phyloP scores from a whole-genome alignment of 306 rosid genomes.

The Acacia crassicarpa region DNA sequence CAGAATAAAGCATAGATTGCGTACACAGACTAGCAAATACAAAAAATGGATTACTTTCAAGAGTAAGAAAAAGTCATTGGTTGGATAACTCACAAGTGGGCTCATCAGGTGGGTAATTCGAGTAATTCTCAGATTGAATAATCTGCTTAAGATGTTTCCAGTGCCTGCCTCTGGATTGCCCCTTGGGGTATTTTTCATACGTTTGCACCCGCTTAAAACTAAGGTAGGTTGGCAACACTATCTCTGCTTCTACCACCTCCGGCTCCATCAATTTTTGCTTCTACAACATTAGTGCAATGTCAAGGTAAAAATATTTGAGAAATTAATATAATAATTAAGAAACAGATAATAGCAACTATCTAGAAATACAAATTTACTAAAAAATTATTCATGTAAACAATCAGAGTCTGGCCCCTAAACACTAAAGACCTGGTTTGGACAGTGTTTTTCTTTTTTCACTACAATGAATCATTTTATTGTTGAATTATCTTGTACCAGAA shows the following conservation, averaged over 20 bases:
- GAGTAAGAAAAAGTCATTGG: background rate
- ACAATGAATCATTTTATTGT: background rate
- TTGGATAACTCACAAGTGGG: conserved; percentile 62
- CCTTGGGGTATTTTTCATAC: conserved; percentile 87
- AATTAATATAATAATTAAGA: background rate
- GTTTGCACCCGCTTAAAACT: conserved; percentile 80
- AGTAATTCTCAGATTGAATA: conserved; percentile 83
- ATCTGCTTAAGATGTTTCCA: conserved; percentile 98
- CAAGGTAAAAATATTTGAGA: background rate
- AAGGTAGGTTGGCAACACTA: conserved; percentile 76
- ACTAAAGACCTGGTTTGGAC: background rate
- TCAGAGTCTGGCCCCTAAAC: background rate
- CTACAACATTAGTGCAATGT: conserved; percentile 1
- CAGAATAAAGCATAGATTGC: background rate
- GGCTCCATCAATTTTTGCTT: conserved; percentile 55
- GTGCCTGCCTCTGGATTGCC: conserved; percentile 84
- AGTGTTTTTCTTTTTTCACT: background rate
- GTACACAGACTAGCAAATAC: background rate
- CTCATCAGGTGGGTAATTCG: conserved; percentile 69
- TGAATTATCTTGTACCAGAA: background rate
- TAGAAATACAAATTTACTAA: background rate
- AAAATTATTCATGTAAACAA: background rate
- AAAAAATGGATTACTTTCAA: background rate
- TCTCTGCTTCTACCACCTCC: conserved; percentile 74
- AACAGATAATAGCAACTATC: background rate